phyloP scores from a whole-genome alignment of 352 stramenopile genomes.

The Globisporangium canariense region DNA sequence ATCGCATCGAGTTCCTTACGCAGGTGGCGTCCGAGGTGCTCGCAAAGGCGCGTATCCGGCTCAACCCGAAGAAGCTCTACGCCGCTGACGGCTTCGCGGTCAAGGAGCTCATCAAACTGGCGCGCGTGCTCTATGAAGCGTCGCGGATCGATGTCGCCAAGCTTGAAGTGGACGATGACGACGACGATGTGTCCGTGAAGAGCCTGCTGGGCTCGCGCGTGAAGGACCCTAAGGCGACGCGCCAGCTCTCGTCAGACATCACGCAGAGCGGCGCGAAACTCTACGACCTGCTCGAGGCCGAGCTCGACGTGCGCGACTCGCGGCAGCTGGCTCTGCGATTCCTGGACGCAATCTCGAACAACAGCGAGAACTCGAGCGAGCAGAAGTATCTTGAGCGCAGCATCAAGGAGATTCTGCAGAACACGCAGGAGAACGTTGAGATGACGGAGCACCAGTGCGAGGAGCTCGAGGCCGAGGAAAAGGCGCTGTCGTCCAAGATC shows the following conservation, averaged over 20 bases:
- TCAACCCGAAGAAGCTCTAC: conserved; percentile 96
- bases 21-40: conserved; percentile 76
- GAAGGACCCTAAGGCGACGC: conserved; percentile 89
- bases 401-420: conserved; percentile 68
- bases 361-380: conserved; percentile 79
- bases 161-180: conserved; percentile 64
- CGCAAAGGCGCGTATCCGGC: conserved; percentile 88
- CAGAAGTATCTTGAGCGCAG: conserved; percentile 87
- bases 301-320: conserved; percentile 85
- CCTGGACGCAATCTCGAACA: conserved; percentile 87
- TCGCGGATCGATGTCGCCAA: conserved; percentile 60
- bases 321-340: conserved; percentile 89
- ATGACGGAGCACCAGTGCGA: conserved; percentile 85
- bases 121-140: conserved; percentile 90
- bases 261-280: conserved; percentile 91
- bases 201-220: conserved; percentile 70
- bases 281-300: conserved; percentile 89
- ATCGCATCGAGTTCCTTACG: conserved; percentile 94
- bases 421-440: conserved; percentile 85
- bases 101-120: conserved; percentile 95
- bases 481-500: conserved; percentile 89
- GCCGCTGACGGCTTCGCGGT: conserved; percentile 91
- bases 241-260: conserved; percentile 91
- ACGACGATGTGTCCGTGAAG: conserved; percentile 70
- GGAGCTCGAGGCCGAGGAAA: conserved; percentile 92